These are phyloP conservation scores for Dothiorella sarmentorum DNA, from an alignment of 2,329 filamentous ascomycete species.

Conservation along the genomic window DNA sequence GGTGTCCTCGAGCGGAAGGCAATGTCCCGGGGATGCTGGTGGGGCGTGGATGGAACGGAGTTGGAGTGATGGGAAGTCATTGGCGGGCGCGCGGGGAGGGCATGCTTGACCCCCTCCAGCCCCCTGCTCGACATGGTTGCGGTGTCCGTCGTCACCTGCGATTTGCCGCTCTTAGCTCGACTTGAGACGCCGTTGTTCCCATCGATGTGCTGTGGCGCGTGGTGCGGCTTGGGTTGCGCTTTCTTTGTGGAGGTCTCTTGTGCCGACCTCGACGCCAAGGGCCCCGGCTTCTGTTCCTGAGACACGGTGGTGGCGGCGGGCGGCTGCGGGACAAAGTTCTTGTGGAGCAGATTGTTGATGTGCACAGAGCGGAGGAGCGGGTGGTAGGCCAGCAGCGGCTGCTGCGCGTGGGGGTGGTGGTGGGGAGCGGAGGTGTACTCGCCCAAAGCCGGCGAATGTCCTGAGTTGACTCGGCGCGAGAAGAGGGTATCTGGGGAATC, in stretches of 20 bases:
- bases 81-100: slow-evolving; percentile 43
- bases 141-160: slow-evolving; percentile 37
- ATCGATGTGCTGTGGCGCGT: slow-evolving; percentile 34
- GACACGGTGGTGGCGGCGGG: slow-evolving; percentile 39
- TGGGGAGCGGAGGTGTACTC: slow-evolving; percentile 18
- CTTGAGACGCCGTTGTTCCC: slow-evolving; percentile 33
- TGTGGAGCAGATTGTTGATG: slow-evolving; percentile 28
- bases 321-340: slow-evolving; percentile 21
- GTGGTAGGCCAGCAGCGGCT: slow-evolving; percentile 28
- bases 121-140: slow-evolving; percentile 31
- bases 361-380: slow-evolving; percentile 26
- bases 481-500: slow-evolving; percentile 21
- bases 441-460: slow-evolving; percentile 19
- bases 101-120: slow-evolving; percentile 25
- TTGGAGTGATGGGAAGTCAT: slow-evolving; percentile 68
- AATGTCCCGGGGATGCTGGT: slow-evolving; percentile 81
- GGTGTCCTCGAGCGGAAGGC: slow-evolving; percentile 73
- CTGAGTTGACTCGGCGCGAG: slow-evolving; percentile 17
- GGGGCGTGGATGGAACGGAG: slow-evolving; percentile 90
- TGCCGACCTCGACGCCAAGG: slow-evolving; percentile 16
- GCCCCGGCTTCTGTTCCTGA: slow-evolving; percentile 25
- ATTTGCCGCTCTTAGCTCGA: slow-evolving; percentile 35
- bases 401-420: slow-evolving; percentile 21
- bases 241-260: slow-evolving; percentile 28
- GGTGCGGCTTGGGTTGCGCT: slow-evolving; percentile 24